Base-by-base conservation (phyloP, 495 filamentous ascomycete species). In the Parathielavia appendiculata region DNA sequence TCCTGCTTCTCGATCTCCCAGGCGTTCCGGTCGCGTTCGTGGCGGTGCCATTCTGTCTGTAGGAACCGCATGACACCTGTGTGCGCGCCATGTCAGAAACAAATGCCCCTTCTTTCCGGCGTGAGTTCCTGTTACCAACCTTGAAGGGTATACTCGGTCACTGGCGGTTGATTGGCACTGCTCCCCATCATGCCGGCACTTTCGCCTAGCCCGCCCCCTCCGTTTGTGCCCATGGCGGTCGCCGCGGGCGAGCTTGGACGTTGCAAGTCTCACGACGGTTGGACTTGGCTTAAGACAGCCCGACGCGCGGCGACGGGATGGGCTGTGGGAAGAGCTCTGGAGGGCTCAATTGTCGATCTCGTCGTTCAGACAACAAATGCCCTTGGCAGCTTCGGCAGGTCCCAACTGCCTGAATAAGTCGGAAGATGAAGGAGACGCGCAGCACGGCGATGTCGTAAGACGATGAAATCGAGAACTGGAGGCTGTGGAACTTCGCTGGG, bases 1-100 rank as follows among this genome's bases (percentile, higher is more conserved):
- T 97, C 93, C 59, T 95, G 93, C 68, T 90, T 85, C 75, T 98
- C 93, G 69, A 98, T 98, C 68, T 97, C 93, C 93, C 93, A 99
- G 20, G 90, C 87, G 72, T 99, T 99, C 65, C 95, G 87, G 66
- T 96, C 95, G 74, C 93, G 89, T 72, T 99, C 93, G 68, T 97
- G 92, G 62, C 90, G 86, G 72, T 99, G 95, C 93, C 93, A 97
- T 82, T 99, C 93, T 38, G 92, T 92, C 77, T 97, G 95, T 36
- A 99, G 85, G 72, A 97, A 97, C 71, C 93, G 91, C 93, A 99
- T 99, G 38, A 99, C 93, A 68, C 93, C 92, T 97, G 63, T 38
- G 45, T 23, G 22, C 30, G 36, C 40, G 13, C 22, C 13, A 40
- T 20, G 34, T 64, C 36, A 63, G 68, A 62, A 56, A 22, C 40